Evolutionary conservation across 192 early-diverging fungal genomes (phyloP).

Genomic region (Spinellus fusiger): DNA sequence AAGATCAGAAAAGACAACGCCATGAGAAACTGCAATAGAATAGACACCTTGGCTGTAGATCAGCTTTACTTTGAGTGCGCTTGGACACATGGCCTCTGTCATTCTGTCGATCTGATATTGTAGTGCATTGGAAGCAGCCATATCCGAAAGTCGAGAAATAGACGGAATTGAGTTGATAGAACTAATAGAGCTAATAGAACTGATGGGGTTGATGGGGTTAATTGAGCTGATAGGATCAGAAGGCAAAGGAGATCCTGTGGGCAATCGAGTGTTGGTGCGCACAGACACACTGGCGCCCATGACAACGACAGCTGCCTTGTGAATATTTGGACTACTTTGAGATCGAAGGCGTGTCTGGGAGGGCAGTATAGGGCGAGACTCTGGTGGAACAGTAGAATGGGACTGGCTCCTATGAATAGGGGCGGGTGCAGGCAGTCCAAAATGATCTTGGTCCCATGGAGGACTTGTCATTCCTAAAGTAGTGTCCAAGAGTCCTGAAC

Average conservation of each 20-base stretch:
- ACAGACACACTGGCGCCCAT: background rate
- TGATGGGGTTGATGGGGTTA: too few species aligned
- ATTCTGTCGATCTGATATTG: background rate
- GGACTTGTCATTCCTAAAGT: slow-evolving; percentile 19
- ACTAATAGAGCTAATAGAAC: too few species aligned
- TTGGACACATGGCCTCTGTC: background rate
- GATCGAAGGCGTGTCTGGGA: slow-evolving; percentile 41
- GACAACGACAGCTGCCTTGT: slow-evolving; percentile 6
- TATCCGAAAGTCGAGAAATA: background rate
- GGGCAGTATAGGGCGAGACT: slow-evolving; percentile 10
- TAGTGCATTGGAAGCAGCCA: background rate
- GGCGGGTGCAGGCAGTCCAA: background rate
- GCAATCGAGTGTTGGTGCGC: too few species aligned
- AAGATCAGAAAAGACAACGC: slow-evolving; percentile 72
- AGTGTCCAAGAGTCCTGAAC: too few species aligned
- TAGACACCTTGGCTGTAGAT: slow-evolving; percentile 87
- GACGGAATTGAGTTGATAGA: too few species aligned
- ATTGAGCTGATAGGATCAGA: background rate
- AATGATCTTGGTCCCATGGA: slow-evolving; percentile 4
- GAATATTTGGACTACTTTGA: slow-evolving; percentile 54
- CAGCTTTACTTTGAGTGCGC: slow-evolving; percentile 73
- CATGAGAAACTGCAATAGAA: slow-evolving; percentile 76
- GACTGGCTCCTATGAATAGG: background rate
- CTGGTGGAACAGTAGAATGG: background rate
- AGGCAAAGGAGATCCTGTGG: background rate